Evolutionary conservation across 2,329 filamentous ascomycete species (phyloP).

Genomic region (Curvularia lunata): DNA sequence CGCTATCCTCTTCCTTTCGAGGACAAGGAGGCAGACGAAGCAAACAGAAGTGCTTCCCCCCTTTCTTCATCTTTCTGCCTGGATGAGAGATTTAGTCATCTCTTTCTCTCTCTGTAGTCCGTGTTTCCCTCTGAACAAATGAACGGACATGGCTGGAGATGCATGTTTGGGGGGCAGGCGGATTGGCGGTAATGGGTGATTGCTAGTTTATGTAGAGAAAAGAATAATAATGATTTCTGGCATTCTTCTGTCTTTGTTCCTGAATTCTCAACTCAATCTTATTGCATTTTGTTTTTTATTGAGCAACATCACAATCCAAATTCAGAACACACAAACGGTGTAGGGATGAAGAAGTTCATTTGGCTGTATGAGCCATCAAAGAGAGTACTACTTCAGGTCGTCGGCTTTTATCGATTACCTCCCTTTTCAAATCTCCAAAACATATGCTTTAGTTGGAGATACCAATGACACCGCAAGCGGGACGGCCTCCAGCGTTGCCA

Average conservation of each 20-base stretch:
- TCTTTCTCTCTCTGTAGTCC: not conserved
- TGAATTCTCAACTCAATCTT: not conserved
- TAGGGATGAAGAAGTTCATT: not conserved
- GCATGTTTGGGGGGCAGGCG: not conserved
- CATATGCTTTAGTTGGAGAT: slow-evolving; percentile 63
- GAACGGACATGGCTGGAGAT: not conserved
- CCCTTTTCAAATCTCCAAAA: not conserved
- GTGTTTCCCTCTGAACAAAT: not conserved
- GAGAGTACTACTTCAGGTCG: not conserved
- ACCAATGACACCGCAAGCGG: slow-evolving; percentile 95
- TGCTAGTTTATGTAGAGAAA: slow-evolving; percentile 1
- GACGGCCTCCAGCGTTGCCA: slow-evolving; percentile 90
- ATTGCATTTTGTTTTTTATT: not conserved
- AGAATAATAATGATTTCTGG: not conserved
- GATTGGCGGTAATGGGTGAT: not conserved
- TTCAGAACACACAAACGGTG: not conserved
- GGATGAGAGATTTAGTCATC: slow-evolving; percentile 13
- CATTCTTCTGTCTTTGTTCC: not conserved
- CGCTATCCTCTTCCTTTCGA: too few relatives aligned
- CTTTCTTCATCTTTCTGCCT: not conserved
- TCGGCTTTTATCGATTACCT: not conserved
- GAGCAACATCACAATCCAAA: not conserved
- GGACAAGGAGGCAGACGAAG: too few relatives aligned
- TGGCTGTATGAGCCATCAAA: not conserved
- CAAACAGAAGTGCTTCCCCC: too few relatives aligned